Evolutionary conservation across 345 rosid species (phyloP), one percentile per base, ranked within the genome.

Genomic region (Aurinia saxatilis): DNA sequence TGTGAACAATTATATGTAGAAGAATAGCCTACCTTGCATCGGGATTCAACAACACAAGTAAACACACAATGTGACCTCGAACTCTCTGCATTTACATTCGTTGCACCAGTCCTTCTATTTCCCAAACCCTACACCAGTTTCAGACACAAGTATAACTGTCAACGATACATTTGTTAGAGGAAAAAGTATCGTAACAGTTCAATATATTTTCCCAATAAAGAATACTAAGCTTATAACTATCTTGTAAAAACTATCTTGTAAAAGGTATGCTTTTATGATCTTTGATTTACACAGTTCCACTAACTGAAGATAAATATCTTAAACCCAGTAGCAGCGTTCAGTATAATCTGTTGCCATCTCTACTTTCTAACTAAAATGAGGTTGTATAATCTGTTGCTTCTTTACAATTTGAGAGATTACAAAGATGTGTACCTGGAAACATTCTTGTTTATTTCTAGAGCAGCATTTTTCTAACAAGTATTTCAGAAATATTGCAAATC

Each of bases 51-150:
- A 67, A 91, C 72, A 66, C 95, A 91, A 57, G 91, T 91, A 65
- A 88, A 85, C 61, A 91, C 96, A 69, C 95, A 79, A 38, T 86
- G 98, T 10, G 96, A 88, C 29, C 96, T 85, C 38, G 98, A 88
- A 75, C 95, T 91, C 68, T 91, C 95, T 55, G 91, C 85, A 81
- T 91, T 91, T 45, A 91, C 75, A 67, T 85, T 86, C 7, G 96
- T 91, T 53, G 95, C 85, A 69, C 95, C 91, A 14, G 81, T 88
- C 73, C 95, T 81, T 73, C 96, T 77, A 62, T 83, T 88, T 70
- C 84, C 84, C 60, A 88, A 62, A 21, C 98, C 98, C 95, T 91
- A 79, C 73, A 75, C 29, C 50, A 31, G 31, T 63, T 29, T 47
- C 34, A 36, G 16, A 61, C 5, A 8, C 14, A 34, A 48, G 30